phyloP scores from a whole-genome alignment of 306 rosid genomes.

The Cotoneaster glaucophyllus region DNA sequence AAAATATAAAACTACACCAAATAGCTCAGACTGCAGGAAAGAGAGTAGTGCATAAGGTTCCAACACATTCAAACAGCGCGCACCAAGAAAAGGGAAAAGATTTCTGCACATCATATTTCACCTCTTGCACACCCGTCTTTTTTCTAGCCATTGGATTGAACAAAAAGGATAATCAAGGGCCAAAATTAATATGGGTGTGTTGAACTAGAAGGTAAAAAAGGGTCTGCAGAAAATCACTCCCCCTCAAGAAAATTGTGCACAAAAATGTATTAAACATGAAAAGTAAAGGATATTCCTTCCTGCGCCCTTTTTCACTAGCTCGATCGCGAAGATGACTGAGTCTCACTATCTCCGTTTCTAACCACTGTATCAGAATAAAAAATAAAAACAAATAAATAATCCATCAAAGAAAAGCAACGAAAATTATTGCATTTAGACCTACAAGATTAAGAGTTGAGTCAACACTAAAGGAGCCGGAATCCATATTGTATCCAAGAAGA shows the following conservation, averaged over 20 bases:
- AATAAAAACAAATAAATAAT: constrained; percentile 7
- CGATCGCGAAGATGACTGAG: constrained; percentile 97
- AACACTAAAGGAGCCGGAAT: background rate
- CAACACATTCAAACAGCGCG: too few relatives aligned
- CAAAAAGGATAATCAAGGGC: background rate
- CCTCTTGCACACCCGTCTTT: background rate
- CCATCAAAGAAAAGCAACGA: constrained; percentile 7
- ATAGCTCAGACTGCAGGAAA: background rate
- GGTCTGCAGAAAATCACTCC: background rate
- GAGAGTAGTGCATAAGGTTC: background rate
- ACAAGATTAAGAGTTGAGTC: background rate
- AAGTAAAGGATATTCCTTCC: constrained; percentile 92
- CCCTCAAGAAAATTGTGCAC: background rate
- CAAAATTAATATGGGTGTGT: background rate
- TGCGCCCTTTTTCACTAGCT: constrained; percentile 94
- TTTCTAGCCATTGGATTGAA: background rate
- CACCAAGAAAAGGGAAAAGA: background rate
- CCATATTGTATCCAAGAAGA: background rate
- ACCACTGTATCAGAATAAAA: constrained; percentile 60
- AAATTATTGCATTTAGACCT: background rate
- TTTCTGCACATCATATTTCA: background rate
- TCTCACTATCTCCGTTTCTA: constrained; percentile 83
- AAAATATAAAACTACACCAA: background rate
- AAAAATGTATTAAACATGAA: background rate
- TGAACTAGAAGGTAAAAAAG: background rate